phyloP scores from a whole-genome alignment of 202 grass and related monocot species.

The Carex arenaria region DNA sequence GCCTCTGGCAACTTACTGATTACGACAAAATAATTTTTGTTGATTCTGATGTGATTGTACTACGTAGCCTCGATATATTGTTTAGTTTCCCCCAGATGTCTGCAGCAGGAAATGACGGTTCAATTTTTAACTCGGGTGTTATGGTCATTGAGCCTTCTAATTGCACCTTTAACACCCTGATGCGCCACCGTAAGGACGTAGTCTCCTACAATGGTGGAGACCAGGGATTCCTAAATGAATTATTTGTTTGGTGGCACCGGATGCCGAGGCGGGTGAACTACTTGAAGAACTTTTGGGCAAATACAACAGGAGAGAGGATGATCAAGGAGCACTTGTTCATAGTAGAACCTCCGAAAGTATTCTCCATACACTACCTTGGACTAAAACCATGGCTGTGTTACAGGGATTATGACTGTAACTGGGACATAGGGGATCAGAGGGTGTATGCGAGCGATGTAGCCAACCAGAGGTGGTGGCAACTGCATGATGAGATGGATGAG shows the following conservation, averaged over 20 bases:
- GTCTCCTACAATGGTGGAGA: slow-evolving; percentile 89
- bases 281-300: slow-evolving; percentile 85
- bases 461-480: slow-evolving; percentile 66
- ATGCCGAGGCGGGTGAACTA: slow-evolving; percentile 72
- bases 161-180: slow-evolving; percentile 57
- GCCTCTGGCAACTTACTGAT: slow-evolving; percentile 73
- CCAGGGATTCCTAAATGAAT: slow-evolving; percentile 89
- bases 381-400: slow-evolving; percentile 87
- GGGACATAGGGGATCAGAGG: slow-evolving; percentile 53
- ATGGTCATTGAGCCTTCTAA: slow-evolving; percentile 85
- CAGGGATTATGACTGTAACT: slow-evolving; percentile 94
- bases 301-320: slow-evolving; percentile 46
- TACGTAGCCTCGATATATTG: slow-evolving; percentile 62
- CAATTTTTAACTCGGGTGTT: slow-evolving; percentile 69
- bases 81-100: slow-evolving; percentile 71
- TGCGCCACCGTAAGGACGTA: slow-evolving; percentile 35
- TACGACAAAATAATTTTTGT: slow-evolving; percentile 79
- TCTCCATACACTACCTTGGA: slow-evolving; percentile 68
- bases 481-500: slow-evolving; percentile 74
- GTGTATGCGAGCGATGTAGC: slow-evolving; percentile 75
- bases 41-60: slow-evolving; percentile 79
- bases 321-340: slow-evolving; percentile 61
- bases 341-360: slow-evolving; percentile 48
- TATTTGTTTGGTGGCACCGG: slow-evolving; percentile 96
- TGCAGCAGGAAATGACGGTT: slow-evolving; percentile 57